phyloP scores from a whole-genome alignment of 2,329 filamentous ascomycete species.

The Lachnellula suecica region DNA sequence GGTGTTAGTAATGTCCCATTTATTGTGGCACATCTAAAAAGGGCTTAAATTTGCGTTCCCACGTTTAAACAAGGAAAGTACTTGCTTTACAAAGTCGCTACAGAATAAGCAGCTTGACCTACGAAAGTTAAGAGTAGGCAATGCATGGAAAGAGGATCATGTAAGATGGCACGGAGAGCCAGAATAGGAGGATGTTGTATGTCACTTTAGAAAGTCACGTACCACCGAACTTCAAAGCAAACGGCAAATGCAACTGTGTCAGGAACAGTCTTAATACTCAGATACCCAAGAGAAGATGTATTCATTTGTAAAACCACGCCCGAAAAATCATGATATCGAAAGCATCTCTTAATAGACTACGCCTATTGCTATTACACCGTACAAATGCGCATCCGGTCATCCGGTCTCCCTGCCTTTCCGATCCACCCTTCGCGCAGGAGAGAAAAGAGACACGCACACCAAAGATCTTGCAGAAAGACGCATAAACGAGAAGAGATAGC shows the following conservation, averaged over 20 bases:
- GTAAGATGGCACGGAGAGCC: no score
- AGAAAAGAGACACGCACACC: conserved; percentile 26
- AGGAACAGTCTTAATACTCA: neutral
- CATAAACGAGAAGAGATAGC: conserved; percentile 32
- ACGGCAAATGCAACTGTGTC: neutral
- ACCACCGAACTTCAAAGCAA: neutral
- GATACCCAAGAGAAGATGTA: neutral
- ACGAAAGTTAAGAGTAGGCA: no score
- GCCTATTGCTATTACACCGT: conserved; percentile 39
- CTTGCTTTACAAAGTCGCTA: no score
- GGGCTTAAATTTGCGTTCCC: no score
- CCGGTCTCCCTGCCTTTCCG: conserved; percentile 26
- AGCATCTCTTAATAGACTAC: conserved; percentile 36
- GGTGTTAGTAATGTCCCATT: no score
- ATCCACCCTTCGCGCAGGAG: conserved; percentile 28
- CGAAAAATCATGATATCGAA: conserved; percentile 15
- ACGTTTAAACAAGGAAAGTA: no score
- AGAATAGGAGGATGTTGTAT: no score
- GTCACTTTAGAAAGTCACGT: no score
- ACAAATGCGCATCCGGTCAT: conserved; percentile 34
- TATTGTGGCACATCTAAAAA: no score
- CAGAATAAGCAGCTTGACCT: no score
- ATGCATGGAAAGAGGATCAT: no score
- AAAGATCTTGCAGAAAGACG: conserved; percentile 33
- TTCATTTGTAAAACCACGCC: neutral